Evolutionary conservation across 148 eudicot species (phyloP).

Genomic region (Nepenthes mirabilis): DNA sequence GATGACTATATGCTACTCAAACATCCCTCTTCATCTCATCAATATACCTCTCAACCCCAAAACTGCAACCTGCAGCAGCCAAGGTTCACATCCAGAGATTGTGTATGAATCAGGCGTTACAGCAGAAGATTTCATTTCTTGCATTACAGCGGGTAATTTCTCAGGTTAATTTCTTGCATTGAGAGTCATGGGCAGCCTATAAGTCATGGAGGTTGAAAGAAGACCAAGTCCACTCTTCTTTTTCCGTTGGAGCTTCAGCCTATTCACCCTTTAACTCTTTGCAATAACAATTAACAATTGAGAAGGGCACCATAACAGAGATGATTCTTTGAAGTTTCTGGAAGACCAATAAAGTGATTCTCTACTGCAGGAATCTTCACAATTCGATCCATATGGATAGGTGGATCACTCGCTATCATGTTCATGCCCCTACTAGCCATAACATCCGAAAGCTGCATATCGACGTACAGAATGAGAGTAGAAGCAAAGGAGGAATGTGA

Average conservation of each 20-base stretch:
- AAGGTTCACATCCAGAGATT: constrained; percentile 82
- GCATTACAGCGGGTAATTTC: constrained; percentile 53
- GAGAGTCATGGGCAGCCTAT: constrained; percentile 81
- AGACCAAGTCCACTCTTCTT: constrained; percentile 90
- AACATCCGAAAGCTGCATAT: constrained; percentile 65
- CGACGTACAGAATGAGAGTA: background rate
- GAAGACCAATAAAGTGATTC: constrained; percentile 59
- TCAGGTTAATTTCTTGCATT: constrained; percentile 58
- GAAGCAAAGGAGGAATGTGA: background rate
- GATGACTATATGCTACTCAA: constrained; percentile 76
- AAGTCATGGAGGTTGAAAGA: constrained; percentile 60
- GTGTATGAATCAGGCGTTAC: constrained; percentile 58
- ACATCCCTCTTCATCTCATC: constrained; percentile 94
- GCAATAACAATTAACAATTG: constrained; percentile 50
- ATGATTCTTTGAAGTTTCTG: constrained; percentile 56
- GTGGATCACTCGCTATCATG: constrained; percentile 76
- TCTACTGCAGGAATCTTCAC: constrained; percentile 79
- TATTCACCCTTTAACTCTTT: constrained; percentile 64
- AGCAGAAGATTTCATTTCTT: constrained; percentile 79
- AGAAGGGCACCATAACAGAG: constrained; percentile 80
- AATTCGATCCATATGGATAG: constrained; percentile 88
- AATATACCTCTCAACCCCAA: constrained; percentile 77
- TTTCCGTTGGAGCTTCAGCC: constrained; percentile 67
- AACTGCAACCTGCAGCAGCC: constrained; percentile 54
- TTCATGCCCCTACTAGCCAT: constrained; percentile 82